A percentile compares a stretch with the other conserved stretches of the same genome.
phyloP scores from a whole-genome alignment of 2,329 filamentous ascomycete species.

The Chaetoscypha palmicola region DNA sequence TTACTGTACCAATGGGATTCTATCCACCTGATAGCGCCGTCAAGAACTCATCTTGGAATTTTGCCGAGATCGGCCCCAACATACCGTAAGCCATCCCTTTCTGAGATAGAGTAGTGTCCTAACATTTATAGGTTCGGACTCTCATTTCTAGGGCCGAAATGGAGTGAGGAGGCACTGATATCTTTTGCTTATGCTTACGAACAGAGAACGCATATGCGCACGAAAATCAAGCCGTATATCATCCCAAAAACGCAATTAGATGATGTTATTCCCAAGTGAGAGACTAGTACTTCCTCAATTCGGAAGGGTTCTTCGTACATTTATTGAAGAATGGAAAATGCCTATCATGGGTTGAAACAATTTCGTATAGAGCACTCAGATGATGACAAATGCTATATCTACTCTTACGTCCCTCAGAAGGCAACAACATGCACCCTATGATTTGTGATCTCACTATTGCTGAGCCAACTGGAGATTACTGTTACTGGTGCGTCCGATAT shows the following conservation, averaged over 20 bases:
- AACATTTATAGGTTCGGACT: conserved; percentile 45
- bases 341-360: too few relatives aligned
- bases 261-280: neutral
- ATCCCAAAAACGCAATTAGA: conserved; percentile 1
- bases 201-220: conserved; percentile 36
- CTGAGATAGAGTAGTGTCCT: neutral
- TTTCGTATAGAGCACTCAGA: too few relatives aligned
- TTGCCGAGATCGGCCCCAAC: conserved; percentile 47
- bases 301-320: too few relatives aligned
- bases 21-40: conserved; percentile 38
- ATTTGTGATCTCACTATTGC: too few relatives aligned
- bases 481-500: too few relatives aligned
- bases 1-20: conserved; percentile 58
- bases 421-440: too few relatives aligned
- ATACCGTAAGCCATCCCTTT: conserved; percentile 31
- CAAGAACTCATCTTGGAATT: conserved; percentile 38
- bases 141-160: conserved; percentile 53
- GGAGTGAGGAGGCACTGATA: conserved; percentile 55
- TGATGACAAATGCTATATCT: too few relatives aligned
- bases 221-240: conserved; percentile 39
- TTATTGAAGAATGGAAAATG: too few relatives aligned
- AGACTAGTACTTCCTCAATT: too few relatives aligned
- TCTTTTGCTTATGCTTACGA: conserved; percentile 64
- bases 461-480: too few relatives aligned
- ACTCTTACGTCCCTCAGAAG: too few relatives aligned